phyloP scores from a whole-genome alignment of 1,284 basidiomycete genomes.

The Stygiomarasmius scandens region DNA sequence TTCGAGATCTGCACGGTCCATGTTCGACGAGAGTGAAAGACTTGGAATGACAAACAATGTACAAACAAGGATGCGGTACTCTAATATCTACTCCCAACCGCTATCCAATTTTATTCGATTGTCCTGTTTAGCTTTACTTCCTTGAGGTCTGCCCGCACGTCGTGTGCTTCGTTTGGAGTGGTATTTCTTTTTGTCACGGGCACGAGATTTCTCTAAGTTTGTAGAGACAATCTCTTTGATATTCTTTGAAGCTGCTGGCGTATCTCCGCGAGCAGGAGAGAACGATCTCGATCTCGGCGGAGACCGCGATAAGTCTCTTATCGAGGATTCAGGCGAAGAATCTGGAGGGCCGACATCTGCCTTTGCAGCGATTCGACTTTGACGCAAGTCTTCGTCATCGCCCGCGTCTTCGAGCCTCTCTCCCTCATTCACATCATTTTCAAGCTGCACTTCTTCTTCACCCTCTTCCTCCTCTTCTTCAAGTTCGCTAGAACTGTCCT shows the following conservation, averaged over 20 bases:
- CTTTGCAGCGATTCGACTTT: constrained; percentile 1
- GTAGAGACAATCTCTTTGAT: constrained; percentile 63
- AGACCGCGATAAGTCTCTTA: constrained; percentile 41
- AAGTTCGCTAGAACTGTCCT: constrained; percentile 29
- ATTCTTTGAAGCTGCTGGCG: constrained; percentile 25
- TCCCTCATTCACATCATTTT: constrained; percentile 37
- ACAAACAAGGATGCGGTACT: constrained; percentile 4
- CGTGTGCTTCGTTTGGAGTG: constrained; percentile 70
- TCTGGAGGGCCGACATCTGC: neutral
- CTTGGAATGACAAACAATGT: constrained; percentile 1
- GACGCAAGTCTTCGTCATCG: constrained; percentile 33
- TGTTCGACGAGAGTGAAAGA: constrained; percentile 26
- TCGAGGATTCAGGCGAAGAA: constrained; percentile 10
- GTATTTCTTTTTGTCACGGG: constrained; percentile 71
- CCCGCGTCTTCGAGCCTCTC: constrained; percentile 32
- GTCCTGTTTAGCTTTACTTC: constrained; percentile 86
- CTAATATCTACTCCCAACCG: constrained; percentile 57
- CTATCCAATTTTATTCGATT: constrained; percentile 64
- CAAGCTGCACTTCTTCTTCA: constrained; percentile 22
- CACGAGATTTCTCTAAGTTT: constrained; percentile 64
- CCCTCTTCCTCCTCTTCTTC: constrained; percentile 34
- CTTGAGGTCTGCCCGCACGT: constrained; percentile 72
- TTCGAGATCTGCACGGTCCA: constrained; percentile 82
- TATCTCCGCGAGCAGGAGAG: constrained; percentile 39
- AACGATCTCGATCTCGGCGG: constrained; percentile 49